Conservation (phyloP, 2,329 filamentous ascomycete genomes). For the Stagonosporopsis rhizophila region DNA sequence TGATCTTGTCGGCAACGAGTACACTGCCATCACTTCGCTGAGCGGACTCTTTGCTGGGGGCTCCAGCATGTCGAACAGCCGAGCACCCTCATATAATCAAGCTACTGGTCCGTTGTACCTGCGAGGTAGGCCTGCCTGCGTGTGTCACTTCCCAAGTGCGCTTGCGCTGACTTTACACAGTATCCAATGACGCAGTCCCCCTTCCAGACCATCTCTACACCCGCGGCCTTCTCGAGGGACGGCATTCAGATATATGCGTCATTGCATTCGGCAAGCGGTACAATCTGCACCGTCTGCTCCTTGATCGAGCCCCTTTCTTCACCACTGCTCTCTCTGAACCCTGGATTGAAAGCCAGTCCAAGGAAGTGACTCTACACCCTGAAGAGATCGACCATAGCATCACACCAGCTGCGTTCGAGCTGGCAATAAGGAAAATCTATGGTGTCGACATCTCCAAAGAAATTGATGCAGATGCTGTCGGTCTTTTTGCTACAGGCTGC, state of each 20-base stretch:
- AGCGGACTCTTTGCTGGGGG: slow-evolving; percentile 55
- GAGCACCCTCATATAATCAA: slow-evolving; percentile 53
- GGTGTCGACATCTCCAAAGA: slow-evolving; percentile 58
- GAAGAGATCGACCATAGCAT: slow-evolving; percentile 63
- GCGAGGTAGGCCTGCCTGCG: slow-evolving; percentile 32
- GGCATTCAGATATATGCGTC: slow-evolving; percentile 62
- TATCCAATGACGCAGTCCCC: slow-evolving; percentile 49
- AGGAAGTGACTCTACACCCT: slow-evolving; percentile 60
- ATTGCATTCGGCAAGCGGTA: slow-evolving; percentile 61
- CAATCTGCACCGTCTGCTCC: slow-evolving; percentile 61
- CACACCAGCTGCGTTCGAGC: slow-evolving; percentile 60
- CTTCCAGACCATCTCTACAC: slow-evolving; percentile 61
- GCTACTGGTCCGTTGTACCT: slow-evolving; percentile 45
- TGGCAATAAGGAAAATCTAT: slow-evolving; percentile 63
- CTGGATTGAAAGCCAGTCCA: slow-evolving; percentile 62
- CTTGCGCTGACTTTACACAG: slow-evolving; percentile 29
- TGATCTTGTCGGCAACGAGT: slow-evolving; percentile 44
- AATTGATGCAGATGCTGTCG: slow-evolving; percentile 61
- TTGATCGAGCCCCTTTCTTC: slow-evolving; percentile 65
- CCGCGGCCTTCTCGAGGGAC: slow-evolving; percentile 59
- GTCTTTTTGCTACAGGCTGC: slow-evolving; percentile 63
- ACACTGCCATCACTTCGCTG: slow-evolving; percentile 53
- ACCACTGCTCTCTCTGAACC: slow-evolving; percentile 61
- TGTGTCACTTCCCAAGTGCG: neutral
- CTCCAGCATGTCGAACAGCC: slow-evolving; percentile 46